phyloP scores from a whole-genome alignment of 345 rosid genomes.

The Angophora floribunda region DNA sequence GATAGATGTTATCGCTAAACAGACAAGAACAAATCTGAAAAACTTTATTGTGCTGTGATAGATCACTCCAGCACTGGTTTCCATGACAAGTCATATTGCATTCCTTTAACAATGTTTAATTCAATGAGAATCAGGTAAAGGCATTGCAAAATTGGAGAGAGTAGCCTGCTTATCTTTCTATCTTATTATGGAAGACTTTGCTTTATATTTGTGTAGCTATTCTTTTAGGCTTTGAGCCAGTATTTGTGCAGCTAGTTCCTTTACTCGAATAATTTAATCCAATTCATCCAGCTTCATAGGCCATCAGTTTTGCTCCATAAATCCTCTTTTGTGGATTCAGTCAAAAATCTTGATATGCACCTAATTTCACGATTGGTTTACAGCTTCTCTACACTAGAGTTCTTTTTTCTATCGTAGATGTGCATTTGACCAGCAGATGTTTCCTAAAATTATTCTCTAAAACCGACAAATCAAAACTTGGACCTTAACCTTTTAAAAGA shows the following conservation, averaged over 20 bases:
- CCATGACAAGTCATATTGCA: background rate
- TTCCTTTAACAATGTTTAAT: background rate
- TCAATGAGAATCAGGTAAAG: background rate
- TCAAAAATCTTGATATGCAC: background rate
- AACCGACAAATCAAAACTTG: background rate
- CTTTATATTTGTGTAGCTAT: background rate
- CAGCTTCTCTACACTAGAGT: background rate
- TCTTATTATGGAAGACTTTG: background rate
- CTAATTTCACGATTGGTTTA: background rate
- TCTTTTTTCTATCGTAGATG: background rate
- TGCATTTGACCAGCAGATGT: background rate
- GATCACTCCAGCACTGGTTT: background rate
- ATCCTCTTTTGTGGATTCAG: background rate
- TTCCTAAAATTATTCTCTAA: background rate
- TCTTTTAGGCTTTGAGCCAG: background rate
- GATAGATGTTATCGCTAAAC: background rate
- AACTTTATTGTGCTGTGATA: background rate
- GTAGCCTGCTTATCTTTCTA: background rate
- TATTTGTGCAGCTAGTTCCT: background rate
- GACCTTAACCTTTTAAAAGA: background rate
- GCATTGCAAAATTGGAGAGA: background rate
- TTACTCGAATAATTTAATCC: background rate
- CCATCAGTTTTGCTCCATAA: background rate
- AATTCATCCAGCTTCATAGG: background rate
- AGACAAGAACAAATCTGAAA: background rate